Base-by-base conservation (phyloP, 2,329 filamentous ascomycete genomes). In the Fusarium kyushuense region DNA sequence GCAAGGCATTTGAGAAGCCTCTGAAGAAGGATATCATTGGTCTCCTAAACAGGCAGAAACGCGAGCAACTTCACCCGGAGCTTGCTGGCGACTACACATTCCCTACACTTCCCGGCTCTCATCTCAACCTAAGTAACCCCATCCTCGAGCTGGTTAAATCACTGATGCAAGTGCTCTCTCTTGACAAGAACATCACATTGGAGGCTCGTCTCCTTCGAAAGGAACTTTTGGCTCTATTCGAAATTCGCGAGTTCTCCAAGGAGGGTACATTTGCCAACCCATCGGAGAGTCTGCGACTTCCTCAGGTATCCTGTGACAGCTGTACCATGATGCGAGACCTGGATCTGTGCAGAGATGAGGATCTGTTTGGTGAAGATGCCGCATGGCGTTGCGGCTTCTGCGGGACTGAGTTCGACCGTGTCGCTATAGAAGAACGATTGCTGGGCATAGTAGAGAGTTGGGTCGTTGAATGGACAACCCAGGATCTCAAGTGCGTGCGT, bases 181-280 rank as follows among this genome's bases (percentile, higher is more conserved):
- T 99, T 1, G 96, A 97, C 80, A 96, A 95, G 78, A 93, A 93
- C 72, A 96, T 97, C 72, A 91, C 90, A 0, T 88, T 97, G 47
- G 95, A 98, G 79, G 94, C 93, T 4, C 90, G 96, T 8, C 84
- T 97, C 3, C 85, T 99, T 1, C 90, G 96, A 54, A 96, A 96
- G 72, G 95, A 98, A 63, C 84, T 99, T 0, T 87, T 99, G 1
- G 87, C 90, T 12, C 85, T 98, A 53, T 97, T 99, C 78, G 96
- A 99, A 58, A 90, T 99, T 54, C 92, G 94, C 72, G 96, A 99
- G 79, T 99, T 99, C 82, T 92, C 90, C 77, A 86, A 90, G 54
- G 93, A 95, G 56, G 95, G 92, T n/a, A 86, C 89, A 5, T 99
- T 98, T 78, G 84, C 87, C 63, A 98, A 98, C 76, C 95, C 96